Conservation (phyloP, 192 early-diverging fungal species). For the Rhizophagus clarus region DNA sequence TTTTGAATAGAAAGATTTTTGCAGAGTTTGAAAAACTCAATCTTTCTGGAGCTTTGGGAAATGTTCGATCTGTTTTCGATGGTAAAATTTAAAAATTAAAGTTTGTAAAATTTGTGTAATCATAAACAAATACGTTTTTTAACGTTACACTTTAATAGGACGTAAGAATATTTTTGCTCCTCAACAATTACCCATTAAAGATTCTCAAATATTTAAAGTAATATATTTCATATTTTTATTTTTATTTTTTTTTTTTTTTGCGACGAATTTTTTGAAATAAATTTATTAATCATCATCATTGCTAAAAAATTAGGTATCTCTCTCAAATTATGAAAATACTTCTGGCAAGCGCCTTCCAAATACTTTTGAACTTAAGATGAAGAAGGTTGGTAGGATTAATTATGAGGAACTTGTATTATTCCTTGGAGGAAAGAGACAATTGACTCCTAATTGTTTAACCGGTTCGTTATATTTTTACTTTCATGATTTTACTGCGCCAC, state of each 20-base stretch:
- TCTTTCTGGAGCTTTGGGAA: conserved; percentile 42
- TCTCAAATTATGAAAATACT: conserved; percentile 40
- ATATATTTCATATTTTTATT: background rate
- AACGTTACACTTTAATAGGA: background rate
- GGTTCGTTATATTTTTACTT: background rate
- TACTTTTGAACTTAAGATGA: conserved; percentile 66
- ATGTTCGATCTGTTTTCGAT: conserved; percentile 78
- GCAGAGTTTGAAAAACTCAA: conserved; percentile 60
- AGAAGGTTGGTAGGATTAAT: conserved; percentile 65
- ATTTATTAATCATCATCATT: too few relatives aligned
- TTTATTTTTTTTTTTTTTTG: background rate
- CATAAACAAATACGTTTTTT: background rate
- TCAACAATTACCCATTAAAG: conserved; percentile 50
- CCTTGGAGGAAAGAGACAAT: conserved; percentile 45
- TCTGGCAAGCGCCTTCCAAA: conserved; percentile 46
- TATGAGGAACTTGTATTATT: conserved; percentile 60
- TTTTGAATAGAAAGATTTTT: conserved; percentile 72
- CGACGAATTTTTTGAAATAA: too few relatives aligned
- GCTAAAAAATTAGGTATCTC: background rate
- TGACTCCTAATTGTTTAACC: conserved; percentile 28
- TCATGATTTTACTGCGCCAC: background rate
- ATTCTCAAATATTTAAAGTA: conserved; percentile 63
- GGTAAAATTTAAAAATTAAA: conserved; percentile 27
- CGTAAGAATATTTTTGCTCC: conserved; percentile 78
- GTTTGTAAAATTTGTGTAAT: too few relatives aligned